Percentiles rank a stretch among this genome's conserved stretches.
Evolutionary conservation across 2,329 filamentous ascomycete genomes (phyloP).

Genomic region (Alternaria solani): DNA sequence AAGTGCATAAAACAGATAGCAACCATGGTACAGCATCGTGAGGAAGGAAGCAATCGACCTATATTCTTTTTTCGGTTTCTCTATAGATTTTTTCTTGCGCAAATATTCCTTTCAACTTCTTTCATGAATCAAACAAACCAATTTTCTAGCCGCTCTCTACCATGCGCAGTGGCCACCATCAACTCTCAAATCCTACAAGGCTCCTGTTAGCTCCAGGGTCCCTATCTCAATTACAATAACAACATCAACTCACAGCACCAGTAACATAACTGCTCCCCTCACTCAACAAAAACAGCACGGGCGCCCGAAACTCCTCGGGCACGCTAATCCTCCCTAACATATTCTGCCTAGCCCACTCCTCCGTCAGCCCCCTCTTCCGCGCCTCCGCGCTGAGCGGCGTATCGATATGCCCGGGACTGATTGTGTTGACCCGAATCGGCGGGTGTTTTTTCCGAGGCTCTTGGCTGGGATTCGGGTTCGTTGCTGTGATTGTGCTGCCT

Average conservation of each 20-base stretch:
- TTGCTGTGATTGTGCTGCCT: slow-evolving; percentile 32
- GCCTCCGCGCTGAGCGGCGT: slow-evolving; percentile 50
- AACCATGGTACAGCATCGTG: too few relatives aligned
- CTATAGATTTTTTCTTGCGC: neutral
- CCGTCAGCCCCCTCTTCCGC: slow-evolving; percentile 40
- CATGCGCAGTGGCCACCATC: slow-evolving; percentile 55
- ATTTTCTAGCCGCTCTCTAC: slow-evolving; percentile 7
- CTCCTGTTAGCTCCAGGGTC: neutral
- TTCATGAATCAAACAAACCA: neutral
- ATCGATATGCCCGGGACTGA: slow-evolving; percentile 64
- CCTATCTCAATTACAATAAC: too few relatives aligned
- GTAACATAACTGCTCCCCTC: slow-evolving; percentile 70
- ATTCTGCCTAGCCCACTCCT: slow-evolving; percentile 43
- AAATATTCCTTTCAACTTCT: neutral
- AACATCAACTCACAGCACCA: slow-evolving; percentile 43
- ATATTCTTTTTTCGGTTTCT: neutral
- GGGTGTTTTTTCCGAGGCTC: slow-evolving; percentile 38
- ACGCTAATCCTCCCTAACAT: slow-evolving; percentile 49
- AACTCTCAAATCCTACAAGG: slow-evolving; percentile 48
- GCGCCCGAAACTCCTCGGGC: slow-evolving; percentile 33
- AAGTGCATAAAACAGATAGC: too few relatives aligned
- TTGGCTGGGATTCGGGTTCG: slow-evolving; percentile 25
- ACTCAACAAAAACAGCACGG: slow-evolving; percentile 42
- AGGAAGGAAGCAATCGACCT: too few relatives aligned
- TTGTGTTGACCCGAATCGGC: slow-evolving; percentile 60